Base-by-base conservation (phyloP, 805 yeast species). In the Nakazawaea ernobii region DNA sequence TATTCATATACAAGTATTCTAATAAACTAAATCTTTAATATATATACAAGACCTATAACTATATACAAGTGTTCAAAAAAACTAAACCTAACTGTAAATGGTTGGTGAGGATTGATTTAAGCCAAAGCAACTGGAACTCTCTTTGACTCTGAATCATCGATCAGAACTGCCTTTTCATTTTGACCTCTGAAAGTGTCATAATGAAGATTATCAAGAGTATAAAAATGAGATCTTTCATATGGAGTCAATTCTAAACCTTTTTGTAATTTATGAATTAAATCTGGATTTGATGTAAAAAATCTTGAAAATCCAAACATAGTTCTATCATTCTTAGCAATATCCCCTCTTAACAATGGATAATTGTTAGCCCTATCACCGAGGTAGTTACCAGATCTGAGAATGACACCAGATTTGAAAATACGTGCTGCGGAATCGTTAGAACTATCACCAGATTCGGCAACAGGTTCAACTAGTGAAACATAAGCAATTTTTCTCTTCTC, bases 151-250 rank as follows among this genome's bases (percentile, higher is more conserved):
- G 3, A 3, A 20, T 20, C 24, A 20, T 20, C 24, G 24, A 20
- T 3, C 24, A 20, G 24, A 20, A 20, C 5, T 3, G 24, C 24
- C 24, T 20, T 3, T 20, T 20, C 24, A 20, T 20, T 20, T 20
- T 3, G 5, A 20, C 24, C 24, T 20, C 24, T 20, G 24, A 20
- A 45, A 8, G 33, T 39, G 8, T 32, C 26, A 30, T 45, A 45
- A 26, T 37, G 39, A 7, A 37, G 17, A 10, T 30, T 38, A 24
- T 44, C 47, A n/a, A 1, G 11, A 20, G 42, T 32, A 52, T 38
- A 80, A 61, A 80, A 80, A 10, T 75, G 68, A n/a, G 53, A 45
- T 55, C 82, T 68, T 56, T 77, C 68, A 55, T 78, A 80, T 27
- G 59, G 51, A 49, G 48, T 60, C 49, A 70, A 61, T 24, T 53